A percentile compares a stretch with the other conserved stretches of the same genome.
phyloP scores from a whole-genome alignment of 2,329 filamentous ascomycete genomes.

The Fusarium sp. region DNA sequence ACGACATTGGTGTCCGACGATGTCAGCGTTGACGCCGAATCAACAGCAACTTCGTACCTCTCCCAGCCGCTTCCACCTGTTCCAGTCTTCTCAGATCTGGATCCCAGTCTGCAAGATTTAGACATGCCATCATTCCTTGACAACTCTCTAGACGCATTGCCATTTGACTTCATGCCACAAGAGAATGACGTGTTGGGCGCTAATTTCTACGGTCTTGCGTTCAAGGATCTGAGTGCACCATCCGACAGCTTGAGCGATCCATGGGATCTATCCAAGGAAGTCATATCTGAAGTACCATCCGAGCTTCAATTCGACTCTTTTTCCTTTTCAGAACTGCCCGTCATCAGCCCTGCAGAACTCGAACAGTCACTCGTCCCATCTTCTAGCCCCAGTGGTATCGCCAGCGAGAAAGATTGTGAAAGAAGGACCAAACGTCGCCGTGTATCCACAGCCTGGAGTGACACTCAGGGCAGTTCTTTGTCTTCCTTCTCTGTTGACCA shows the following conservation, averaged over 20 bases:
- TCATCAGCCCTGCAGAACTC: neutral
- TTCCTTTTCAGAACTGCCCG: slow-evolving; percentile 5
- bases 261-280: slow-evolving; percentile 15
- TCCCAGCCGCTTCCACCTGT: slow-evolving; percentile 12
- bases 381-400: neutral
- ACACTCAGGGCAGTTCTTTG: slow-evolving; percentile 19
- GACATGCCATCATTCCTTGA: slow-evolving; percentile 1
- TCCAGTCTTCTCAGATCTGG: neutral
- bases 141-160: neutral
- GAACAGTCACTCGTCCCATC: slow-evolving; percentile 4
- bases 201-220: slow-evolving; percentile 3
- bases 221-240: slow-evolving; percentile 1
- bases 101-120: neutral
- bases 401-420: neutral
- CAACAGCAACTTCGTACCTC: slow-evolving; percentile 4
- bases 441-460: slow-evolving; percentile 10
- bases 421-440: slow-evolving; percentile 14
- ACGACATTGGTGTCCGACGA: neutral
- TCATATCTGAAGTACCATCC: neutral
- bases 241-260: neutral
- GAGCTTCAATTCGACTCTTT: slow-evolving; percentile 1
- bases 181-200: neutral
- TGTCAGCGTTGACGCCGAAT: slow-evolving; percentile 1
- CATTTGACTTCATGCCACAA: neutral
- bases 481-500: slow-evolving; percentile 35